A percentile compares a stretch with the other conserved stretches of the same genome.
These are phyloP conservation scores for Penicillium palitans DNA, from an alignment of 2,329 filamentous ascomycete species.

Conservation along the genomic window DNA sequence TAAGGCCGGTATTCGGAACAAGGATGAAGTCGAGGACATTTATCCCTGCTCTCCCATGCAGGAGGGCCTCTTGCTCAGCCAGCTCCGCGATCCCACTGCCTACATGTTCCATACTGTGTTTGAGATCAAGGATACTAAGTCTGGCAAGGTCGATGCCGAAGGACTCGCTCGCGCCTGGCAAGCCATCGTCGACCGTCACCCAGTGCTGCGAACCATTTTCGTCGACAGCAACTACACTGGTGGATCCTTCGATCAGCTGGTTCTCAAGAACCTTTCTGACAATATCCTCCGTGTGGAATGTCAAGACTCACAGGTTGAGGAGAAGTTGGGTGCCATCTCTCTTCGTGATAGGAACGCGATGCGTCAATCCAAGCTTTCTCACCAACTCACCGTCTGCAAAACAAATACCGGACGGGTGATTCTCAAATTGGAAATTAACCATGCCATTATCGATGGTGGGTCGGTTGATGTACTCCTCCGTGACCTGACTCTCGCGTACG, in stretches of 20 bases:
- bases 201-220: constrained; percentile 37
- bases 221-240: constrained; percentile 37
- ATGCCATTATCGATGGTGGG: constrained; percentile 41
- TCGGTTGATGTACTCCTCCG: constrained; percentile 36
- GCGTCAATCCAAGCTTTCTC: constrained; percentile 31
- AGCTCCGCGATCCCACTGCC: constrained; percentile 36
- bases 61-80: constrained; percentile 41
- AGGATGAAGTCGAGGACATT: constrained; percentile 35
- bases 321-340: constrained; percentile 30
- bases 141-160: constrained; percentile 27
- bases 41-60: constrained; percentile 42
- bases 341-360: constrained; percentile 28
- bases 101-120: constrained; percentile 42
- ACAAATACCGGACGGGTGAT: constrained; percentile 33
- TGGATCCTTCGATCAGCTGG: constrained; percentile 41
- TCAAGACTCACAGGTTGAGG: constrained; percentile 29
- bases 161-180: constrained; percentile 37
- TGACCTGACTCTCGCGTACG: constrained; percentile 37
- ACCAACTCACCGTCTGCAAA: constrained; percentile 39
- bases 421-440: constrained; percentile 41
- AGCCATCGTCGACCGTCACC: constrained; percentile 34
- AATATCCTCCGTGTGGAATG: constrained; percentile 34
- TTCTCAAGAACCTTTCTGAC: constrained; percentile 30
- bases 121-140: constrained; percentile 30
- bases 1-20: constrained; percentile 34